Evolutionary conservation across 2,329 filamentous ascomycete genomes (phyloP), one percentile per base, ranked within the genome.

Genomic region (Trichoderma koningiopsis): DNA sequence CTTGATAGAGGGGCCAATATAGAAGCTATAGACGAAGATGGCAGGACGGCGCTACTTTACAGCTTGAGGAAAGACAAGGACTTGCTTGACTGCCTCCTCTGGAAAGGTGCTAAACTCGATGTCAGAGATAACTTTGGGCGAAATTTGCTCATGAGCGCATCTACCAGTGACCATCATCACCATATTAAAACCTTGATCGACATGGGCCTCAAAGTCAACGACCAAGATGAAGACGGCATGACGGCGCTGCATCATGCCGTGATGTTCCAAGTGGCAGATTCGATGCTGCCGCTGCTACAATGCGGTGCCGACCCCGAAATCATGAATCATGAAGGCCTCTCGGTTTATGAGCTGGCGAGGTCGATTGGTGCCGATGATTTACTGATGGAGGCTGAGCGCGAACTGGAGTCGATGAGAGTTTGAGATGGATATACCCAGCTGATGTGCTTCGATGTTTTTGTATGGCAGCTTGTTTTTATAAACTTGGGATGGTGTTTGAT

Each of bases 1-100:
- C 29, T 67, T 4, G 27, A 70, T 4, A 16, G 67, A 24, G 68
- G 62, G 14, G 68, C 68, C 43, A 35, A 67, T 6, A n/a, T 61
- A n/a, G 53, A 64, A 37, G 31, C 53, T 29, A 29, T 0, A 3
- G 67, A 69, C 24, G 24, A 69, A 10, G 33, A 70, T 13, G 55
- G 56, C 53, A 67, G 27, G 24, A 67, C 62, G 8, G 22, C 62
- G 16, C 11, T 70, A 2, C 31, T n/a, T 16, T 52, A 19, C 33
- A 24, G 33, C 29, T 7, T 69, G 6, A 10, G 14, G 33, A 8
- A 27, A 4, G 14, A 47, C 16, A n/a, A 4, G 6, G 6, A 0
- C 22, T 16, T 14, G 14, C 40, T 70, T 24, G 13, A 63, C 2
- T 22, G 40, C 31, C 60, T 70, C 19, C 10, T 67, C 31, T 19